Evolutionary conservation across 164 flowering plant genomes (phyloP).

Genomic region (Sextonia rubra): DNA sequence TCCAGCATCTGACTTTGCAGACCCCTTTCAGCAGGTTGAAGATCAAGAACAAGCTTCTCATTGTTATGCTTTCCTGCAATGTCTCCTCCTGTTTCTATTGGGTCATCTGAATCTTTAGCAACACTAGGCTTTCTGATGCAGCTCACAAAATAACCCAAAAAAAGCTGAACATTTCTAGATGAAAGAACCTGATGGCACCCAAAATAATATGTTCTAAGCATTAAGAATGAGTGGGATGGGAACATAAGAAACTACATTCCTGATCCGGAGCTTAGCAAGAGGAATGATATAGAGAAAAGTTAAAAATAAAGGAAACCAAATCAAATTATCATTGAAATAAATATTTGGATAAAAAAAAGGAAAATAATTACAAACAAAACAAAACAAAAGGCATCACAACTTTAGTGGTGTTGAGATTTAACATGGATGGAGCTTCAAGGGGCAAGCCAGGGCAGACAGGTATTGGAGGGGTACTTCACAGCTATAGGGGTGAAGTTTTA

Average conservation of each 20-base stretch:
- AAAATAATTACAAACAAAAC: no score
- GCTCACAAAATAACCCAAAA: conserved; percentile 77
- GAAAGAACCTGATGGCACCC: conserved; percentile 59
- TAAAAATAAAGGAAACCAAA: neutral
- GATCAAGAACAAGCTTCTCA: conserved; percentile 54
- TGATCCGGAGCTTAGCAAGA: neutral
- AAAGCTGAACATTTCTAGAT: conserved; percentile 75
- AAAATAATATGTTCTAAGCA: neutral
- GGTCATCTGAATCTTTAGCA: conserved; percentile 24
- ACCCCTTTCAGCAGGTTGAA: conserved; percentile 78
- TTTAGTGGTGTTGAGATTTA: no score
- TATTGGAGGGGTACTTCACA: no score
- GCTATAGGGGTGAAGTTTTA: no score
- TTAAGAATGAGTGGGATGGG: neutral
- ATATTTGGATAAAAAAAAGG: neutral
- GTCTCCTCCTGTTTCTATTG: conserved; percentile 9
- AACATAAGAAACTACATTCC: conserved; percentile 3
- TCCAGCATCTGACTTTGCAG: conserved; percentile 52
- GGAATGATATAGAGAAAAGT: neutral
- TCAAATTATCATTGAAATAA: neutral
- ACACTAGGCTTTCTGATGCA: conserved; percentile 41
- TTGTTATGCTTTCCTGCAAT: conserved; percentile 18
- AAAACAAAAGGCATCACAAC: no score
- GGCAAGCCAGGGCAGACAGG: no score
- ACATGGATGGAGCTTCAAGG: no score